Base-by-base conservation (phyloP, 2,329 filamentous ascomycete genomes). In the Colletotrichum nymphaeae region DNA sequence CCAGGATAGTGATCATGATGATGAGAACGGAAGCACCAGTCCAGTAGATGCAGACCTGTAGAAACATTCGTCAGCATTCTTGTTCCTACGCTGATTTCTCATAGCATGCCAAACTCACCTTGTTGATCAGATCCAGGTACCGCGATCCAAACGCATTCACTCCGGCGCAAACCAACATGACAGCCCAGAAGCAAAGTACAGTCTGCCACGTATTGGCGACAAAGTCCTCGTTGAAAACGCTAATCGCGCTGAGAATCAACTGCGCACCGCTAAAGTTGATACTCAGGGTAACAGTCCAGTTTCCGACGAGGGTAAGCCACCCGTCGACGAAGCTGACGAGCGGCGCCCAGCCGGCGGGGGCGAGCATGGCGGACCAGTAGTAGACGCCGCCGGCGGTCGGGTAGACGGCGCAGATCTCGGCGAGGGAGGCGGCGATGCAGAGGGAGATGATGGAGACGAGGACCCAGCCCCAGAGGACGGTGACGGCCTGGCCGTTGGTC, bases 191-290 rank as follows among this genome's bases (percentile, higher is more conserved):
- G 84, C 88, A 90, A 19, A 94, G 83, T 3, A 94, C 88, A 0
- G 92, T 94, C 82, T 94, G 92, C 89, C 90, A 94, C 63, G 86
- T 82, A 75, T 89, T 93, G 12, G 92, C 86, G 24, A 90, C 90
- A 78, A 90, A 94, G 75, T 91, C 88, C 73, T 93, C 91, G n/a
- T 92, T 84, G 88, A 91, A 94, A 0, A 94, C 83, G n/a, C 89
- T 87, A 74, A 94, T 93, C 1, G 92, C 91, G 63, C 87, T 90
- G 24, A 94, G 84, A 69, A 78, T 67, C 5, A 78, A 79, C 78
- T 93, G 91, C 0, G 88, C 92, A 2, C 92, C 92, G 0, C 88
- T 89, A 78, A 94, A 94, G 79, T 93, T 93, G 82, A 94, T 94
- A 52, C 86, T 88, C 22, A 90, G 81, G 0, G 86, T 86, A 22